A percentile compares a stretch with the other conserved stretches of the same genome.
These are phyloP conservation scores for Alternaria postmessia DNA, from an alignment of 2,329 filamentous ascomycete species.

Conservation along the genomic window DNA sequence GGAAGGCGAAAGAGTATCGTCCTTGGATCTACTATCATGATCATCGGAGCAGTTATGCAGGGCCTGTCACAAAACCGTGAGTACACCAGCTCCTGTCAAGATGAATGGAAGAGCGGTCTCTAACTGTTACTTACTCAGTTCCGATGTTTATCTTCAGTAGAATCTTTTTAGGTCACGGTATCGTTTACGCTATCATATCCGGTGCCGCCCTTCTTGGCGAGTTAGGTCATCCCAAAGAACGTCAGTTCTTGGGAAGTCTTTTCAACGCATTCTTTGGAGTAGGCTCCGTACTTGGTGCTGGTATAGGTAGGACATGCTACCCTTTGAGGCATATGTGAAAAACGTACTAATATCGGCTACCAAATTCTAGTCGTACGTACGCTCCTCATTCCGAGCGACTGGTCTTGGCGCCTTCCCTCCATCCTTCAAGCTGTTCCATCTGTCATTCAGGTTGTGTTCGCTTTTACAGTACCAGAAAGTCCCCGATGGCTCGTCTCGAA, in stretches of 20 bases:
- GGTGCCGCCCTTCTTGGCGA: slow-evolving; percentile 71
- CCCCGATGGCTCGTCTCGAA: slow-evolving; percentile 72
- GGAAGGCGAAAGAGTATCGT: slow-evolving; percentile 67
- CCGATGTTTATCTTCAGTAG: slow-evolving; percentile 66
- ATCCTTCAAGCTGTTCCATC: slow-evolving; percentile 71
- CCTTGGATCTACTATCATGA: slow-evolving; percentile 63
- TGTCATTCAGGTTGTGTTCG: slow-evolving; percentile 67
- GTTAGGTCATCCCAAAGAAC: slow-evolving; percentile 73
- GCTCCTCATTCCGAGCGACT: slow-evolving; percentile 64
- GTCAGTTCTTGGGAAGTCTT: slow-evolving; percentile 70
- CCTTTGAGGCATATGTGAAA: neutral
- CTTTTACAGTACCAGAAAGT: slow-evolving; percentile 70
- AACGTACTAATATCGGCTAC: neutral
- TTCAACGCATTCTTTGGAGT: slow-evolving; percentile 75
- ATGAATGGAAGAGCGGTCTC: too few relatives aligned
- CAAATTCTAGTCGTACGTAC: slow-evolving; percentile 64
- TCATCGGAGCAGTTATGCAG: slow-evolving; percentile 65
- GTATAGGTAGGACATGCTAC: slow-evolving; percentile 49
- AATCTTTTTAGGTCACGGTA: slow-evolving; percentile 72
- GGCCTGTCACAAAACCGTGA: slow-evolving; percentile 57
- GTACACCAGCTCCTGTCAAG: slow-evolving; percentile 1
- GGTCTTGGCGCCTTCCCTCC: slow-evolving; percentile 73
- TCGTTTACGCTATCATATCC: slow-evolving; percentile 69
- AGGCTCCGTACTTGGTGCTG: slow-evolving; percentile 64
- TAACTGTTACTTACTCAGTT: slow-evolving; percentile 24